Evolutionary conservation across 2,329 filamentous ascomycete genomes (phyloP), one percentile per base, ranked within the genome.

Genomic region (Aspergillus sp.): DNA sequence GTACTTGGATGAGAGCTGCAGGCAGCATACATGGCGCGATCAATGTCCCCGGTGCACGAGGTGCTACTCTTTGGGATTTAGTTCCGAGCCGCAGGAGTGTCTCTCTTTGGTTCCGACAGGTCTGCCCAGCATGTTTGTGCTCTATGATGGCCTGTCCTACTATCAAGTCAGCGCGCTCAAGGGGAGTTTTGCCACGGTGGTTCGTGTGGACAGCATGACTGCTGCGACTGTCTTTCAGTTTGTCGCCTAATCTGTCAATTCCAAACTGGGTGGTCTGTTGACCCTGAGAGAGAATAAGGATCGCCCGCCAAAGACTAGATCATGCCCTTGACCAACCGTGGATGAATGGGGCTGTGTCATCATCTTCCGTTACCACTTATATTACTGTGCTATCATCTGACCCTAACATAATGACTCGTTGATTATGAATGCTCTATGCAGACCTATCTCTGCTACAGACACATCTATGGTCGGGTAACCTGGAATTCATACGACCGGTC

Each of bases 401-500:
- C n/a, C n/a, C n/a, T n/a, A n/a, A n/a, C n/a, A n/a, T n/a, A n/a
- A n/a, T 22, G 22, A 22, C 22, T 22, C n/a, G 3, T 30, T 30
- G 2, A 30, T 30, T 30, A 30, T 30, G 3, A 30, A 7, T 30
- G 6, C 26, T 26, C 16, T 22, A 42, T 42, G 38, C 38, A 38
- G 14, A 17, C 6, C 14, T 38, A 38, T 17, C 35, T 16, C 33
- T 9, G 6, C n/a, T 38, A 19, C 38, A n/a, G 36, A 41, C 38
- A 22, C 20, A 17, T 24, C 8, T 9, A 44, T 20, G 24, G 47
- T 49, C 43, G 46, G 2, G 33, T 26, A 19, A 55, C 49, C 24
- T 52, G 40, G 55, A 73, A 73, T 32, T 73, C 70, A 57, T 69
- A 72, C n/a, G 59, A 61, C 51, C 67, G 62, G 60, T 84, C 81